phyloP scores from a whole-genome alignment of 1,139 yeast species.

The Dujonia santamariae region DNA sequence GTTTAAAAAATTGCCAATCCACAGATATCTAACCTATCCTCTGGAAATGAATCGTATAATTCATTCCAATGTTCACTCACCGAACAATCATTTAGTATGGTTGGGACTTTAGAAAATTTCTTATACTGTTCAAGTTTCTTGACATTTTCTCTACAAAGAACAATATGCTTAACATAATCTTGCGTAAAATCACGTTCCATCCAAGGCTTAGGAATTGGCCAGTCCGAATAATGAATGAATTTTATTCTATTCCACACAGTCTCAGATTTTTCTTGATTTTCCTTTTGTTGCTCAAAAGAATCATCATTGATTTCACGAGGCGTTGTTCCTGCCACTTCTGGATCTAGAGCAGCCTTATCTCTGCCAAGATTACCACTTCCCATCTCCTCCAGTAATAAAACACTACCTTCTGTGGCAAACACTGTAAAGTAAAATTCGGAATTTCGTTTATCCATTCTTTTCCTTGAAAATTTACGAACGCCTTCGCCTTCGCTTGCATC shows the following conservation, averaged over 20 bases:
- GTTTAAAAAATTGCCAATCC: neutral
- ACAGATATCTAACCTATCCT: constrained; percentile 3
- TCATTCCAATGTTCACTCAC: constrained; percentile 6
- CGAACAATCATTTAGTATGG: constrained; percentile 4
- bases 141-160: constrained; percentile 3
- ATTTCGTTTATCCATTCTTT: too few species aligned
- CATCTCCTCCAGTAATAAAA: neutral
- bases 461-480: too few species aligned
- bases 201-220: constrained; percentile 9
- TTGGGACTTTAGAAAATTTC: neutral
- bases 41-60: neutral
- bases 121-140: neutral
- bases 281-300: neutral
- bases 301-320: too few species aligned
- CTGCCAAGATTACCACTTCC: too few species aligned
- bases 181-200: neutral
- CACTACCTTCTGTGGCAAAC: too few species aligned
- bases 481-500: too few species aligned
- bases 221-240: constrained; percentile 7
- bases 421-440: too few species aligned
- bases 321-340: too few species aligned
- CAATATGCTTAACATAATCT: neutral
- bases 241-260: constrained; percentile 1
- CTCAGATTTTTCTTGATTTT: constrained; percentile 1
- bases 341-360: too few species aligned